Evolutionary conservation across 371 early-diverging fungal species (phyloP), one percentile per base, ranked within the genome.

Genomic region (Mucor saturninus): DNA sequence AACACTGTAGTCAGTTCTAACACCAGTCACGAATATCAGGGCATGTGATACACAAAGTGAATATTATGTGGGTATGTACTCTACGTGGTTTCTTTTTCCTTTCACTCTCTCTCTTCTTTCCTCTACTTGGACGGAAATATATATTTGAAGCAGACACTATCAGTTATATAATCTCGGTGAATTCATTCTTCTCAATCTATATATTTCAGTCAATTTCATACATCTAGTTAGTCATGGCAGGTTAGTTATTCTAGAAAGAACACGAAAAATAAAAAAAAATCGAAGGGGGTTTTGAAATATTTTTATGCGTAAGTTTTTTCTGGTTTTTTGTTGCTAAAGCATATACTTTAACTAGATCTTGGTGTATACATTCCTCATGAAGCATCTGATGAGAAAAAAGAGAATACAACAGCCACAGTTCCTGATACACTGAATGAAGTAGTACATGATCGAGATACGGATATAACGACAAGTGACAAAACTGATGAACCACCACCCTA

Each of bases 401-500:
- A 42, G 56, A 46, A 2, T 0, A 26, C 0, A 5, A 26, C 38
- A 21, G 11, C 13, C 26, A 21, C 28, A 28, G n/a, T 46, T 46
- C 58, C 39, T 29, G 59, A 10, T 14, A 59, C 49, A 8, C 8
- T 8, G 35, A 8, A 4, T 35, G 8, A 8, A 49, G 49, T 59
- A 13, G 52, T 51, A 42, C 60, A 59, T n/a, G 40, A 38, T 39
- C 50, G 49, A 50, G 37, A 57, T 26, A 48, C 30, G 10, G 51
- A 59, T 29, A 49, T 30, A 37, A 29, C 50, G 29, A 13, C 55
- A 14, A 37, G 4, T 14, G 30, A 49, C 2, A 15, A 10, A 15
- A 28, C 39, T 13, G 60, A 59, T n/a, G 39, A 39, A 30, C 60
- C 51, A 1, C 60, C 60, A 29, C 60, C 60, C 15, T 59, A 59